Evolutionary conservation across 2,329 filamentous ascomycete genomes (phyloP), one percentile per base, ranked within the genome.

Genomic region (Parascedosporium putredinis): DNA sequence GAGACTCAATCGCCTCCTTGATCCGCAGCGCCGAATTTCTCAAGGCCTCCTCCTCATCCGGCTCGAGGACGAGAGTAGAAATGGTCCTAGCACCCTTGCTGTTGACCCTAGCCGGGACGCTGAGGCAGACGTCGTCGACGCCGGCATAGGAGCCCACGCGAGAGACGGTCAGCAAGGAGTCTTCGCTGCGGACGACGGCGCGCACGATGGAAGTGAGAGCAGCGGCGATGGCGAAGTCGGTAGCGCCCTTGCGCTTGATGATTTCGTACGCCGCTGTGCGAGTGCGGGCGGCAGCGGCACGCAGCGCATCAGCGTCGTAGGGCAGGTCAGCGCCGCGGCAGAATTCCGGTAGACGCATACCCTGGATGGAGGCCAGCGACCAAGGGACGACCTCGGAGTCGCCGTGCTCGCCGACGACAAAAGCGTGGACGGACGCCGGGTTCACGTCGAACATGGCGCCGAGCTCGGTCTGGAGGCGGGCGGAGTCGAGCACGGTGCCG

Each of bases 401-500:
- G 36, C 61, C 61, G 46, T 63, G 61, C 57, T 63, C 61, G 47
- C 61, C 61, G 27, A 63, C 55, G 45, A 63, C 59, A 46, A 61
- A 55, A 48, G 60, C 60, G 53, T 62, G 59, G 47, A 63, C 59
- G 47, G 58, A 60, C 36, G 57, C 57, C 14, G 61, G 60, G 49
- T 57, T 57, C 20, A 63, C 56, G 18, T 56, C 55, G 47, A 56
- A 60, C 40, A 57, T 51, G 45, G 51, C 49, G 9, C 58, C 54
- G 45, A 62, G 52, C 55, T 60, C 56, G 49, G 57, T 57, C 25
- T 57, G 55, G 55, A 62, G 61, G 31, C 61, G 57, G 12, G 60
- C 61, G 5, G 59, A 60, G 53, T 62, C 60, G 52, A 63, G 57
- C 27, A 58, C 57, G 14, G 61, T 63, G n/a, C 61, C 61, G 10